Evolutionary conservation across 139 green algal genomes (phyloP).

Genomic region (Picochlorum sp.): DNA sequence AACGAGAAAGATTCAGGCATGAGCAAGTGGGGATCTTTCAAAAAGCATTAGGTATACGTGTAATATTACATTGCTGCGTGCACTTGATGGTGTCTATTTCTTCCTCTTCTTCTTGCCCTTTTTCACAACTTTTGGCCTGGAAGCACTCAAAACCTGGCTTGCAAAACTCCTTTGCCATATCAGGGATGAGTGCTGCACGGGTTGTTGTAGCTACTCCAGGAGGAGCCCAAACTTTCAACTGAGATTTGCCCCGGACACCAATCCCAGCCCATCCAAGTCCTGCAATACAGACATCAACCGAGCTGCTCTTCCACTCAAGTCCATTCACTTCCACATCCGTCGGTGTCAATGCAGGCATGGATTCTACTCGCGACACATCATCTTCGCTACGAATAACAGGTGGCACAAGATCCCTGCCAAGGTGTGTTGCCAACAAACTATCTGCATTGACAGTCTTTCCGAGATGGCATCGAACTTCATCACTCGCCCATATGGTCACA

Average conservation of each 20-base stretch:
- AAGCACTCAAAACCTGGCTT: slow-evolving; percentile 63
- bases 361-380: slow-evolving; percentile 4
- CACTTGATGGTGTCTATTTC: neutral
- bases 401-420: slow-evolving; percentile 52
- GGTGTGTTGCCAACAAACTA: slow-evolving; percentile 50
- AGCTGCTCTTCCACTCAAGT: slow-evolving; percentile 33
- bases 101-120: slow-evolving; percentile 14
- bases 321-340: slow-evolving; percentile 44
- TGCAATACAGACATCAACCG: slow-evolving; percentile 51
- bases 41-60: no score
- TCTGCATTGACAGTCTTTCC: slow-evolving; percentile 73
- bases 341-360: slow-evolving; percentile 29
- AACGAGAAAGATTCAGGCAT: no score
- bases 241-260: slow-evolving; percentile 56
- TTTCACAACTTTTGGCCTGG: slow-evolving; percentile 14
- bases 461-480: slow-evolving; percentile 67
- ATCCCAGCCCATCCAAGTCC: slow-evolving; percentile 89
- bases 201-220: slow-evolving; percentile 71
- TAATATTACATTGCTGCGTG: no score
- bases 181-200: slow-evolving; percentile 72
- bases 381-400: slow-evolving; percentile 26
- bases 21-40: no score
- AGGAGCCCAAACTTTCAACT: slow-evolving; percentile 71
- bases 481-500: slow-evolving; percentile 77
- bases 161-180: slow-evolving; percentile 68